Conservation (phyloP, 176 grass and related monocot species). For the Triticum urartu region DNA sequence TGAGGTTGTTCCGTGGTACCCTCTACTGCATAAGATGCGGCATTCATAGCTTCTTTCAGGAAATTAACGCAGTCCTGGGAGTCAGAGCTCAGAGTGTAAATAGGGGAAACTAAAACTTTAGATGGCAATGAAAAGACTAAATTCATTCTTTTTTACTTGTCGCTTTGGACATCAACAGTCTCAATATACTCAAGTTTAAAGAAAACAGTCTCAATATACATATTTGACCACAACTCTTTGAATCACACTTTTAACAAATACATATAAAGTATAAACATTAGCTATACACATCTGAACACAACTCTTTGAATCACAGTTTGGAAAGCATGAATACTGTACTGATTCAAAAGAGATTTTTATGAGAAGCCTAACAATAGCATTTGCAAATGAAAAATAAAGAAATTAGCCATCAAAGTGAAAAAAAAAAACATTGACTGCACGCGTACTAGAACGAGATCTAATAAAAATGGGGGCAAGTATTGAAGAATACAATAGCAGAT, state of each 20-base stretch:
- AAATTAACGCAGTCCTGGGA: slow-evolving; percentile 66
- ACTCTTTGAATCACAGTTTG: not conserved
- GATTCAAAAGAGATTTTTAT: not conserved
- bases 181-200: not conserved
- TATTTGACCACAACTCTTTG: not conserved
- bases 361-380: not conserved
- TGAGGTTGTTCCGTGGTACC: slow-evolving; percentile 32
- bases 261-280: too few species aligned
- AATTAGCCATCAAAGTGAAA: not conserved
- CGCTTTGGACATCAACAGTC: not conserved
- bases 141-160: not conserved
- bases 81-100: slow-evolving; percentile 7
- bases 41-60: slow-evolving; percentile 51
- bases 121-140: slow-evolving; percentile 11
- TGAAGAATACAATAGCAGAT: slow-evolving; percentile 1
- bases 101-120: slow-evolving; percentile 4
- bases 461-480: not conserved
- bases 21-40: slow-evolving; percentile 38
- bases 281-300: not conserved
- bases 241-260: not conserved
- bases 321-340: not conserved
- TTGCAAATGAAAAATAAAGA: not conserved
- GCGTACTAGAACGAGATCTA: not conserved
- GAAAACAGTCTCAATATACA: not conserved
- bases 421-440: not conserved